phyloP scores from a whole-genome alignment of 1,284 basidiomycete genomes.

The Bothia castanella region DNA sequence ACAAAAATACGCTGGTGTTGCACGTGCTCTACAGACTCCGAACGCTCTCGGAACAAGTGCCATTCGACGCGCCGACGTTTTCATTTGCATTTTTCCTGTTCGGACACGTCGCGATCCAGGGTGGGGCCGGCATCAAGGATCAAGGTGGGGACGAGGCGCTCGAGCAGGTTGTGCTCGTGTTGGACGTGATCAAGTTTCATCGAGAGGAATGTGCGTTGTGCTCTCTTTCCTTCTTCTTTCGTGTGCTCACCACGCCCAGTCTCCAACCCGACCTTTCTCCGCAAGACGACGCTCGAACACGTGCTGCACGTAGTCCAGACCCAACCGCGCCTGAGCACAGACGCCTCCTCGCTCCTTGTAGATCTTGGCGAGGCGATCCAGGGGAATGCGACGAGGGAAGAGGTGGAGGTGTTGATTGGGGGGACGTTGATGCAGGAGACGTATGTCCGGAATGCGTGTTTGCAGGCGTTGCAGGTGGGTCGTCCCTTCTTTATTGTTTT shows the following conservation, averaged over 20 bases:
- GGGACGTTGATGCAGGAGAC: conserved; percentile 87
- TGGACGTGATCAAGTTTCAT: conserved; percentile 88
- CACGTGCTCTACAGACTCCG: conserved; percentile 88
- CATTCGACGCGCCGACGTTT: conserved; percentile 85
- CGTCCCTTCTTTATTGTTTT: conserved; percentile 73
- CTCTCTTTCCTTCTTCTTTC: neutral
- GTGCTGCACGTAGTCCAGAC: conserved; percentile 74
- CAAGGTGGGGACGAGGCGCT: conserved; percentile 70
- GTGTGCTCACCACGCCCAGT: conserved; percentile 51
- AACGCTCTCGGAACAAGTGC: conserved; percentile 75
- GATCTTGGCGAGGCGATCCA: conserved; percentile 84
- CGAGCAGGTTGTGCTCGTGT: conserved; percentile 83
- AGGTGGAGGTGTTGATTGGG: conserved; percentile 64
- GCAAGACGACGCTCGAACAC: conserved; percentile 64
- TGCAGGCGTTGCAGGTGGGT: conserved; percentile 84
- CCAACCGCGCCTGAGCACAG: conserved; percentile 83
- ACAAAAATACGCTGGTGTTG: conserved; percentile 71
- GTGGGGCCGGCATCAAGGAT: conserved; percentile 52
- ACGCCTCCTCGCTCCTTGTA: conserved; percentile 79
- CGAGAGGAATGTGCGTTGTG: conserved; percentile 69
- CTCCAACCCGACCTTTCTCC: conserved; percentile 66
- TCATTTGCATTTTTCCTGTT: conserved; percentile 81
- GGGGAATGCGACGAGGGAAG: conserved; percentile 57
- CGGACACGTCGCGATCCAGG: conserved; percentile 62
- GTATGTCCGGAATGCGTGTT: conserved; percentile 83